phyloP scores from a whole-genome alignment of 2,329 filamentous ascomycete genomes.

The Tolypocladium album region DNA sequence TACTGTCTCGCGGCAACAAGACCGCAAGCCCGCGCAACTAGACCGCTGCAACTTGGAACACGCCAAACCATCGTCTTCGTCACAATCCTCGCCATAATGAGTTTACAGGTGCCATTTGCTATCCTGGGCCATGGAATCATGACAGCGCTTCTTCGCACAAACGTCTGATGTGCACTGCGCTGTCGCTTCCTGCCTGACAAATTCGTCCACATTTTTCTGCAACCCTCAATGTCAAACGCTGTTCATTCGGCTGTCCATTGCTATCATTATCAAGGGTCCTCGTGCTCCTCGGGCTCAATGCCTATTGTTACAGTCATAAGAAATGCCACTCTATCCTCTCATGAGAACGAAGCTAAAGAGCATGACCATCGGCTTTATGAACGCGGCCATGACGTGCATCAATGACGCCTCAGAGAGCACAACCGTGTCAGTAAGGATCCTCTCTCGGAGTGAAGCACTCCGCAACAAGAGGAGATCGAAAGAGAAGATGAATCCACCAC shows the following conservation, averaged over 20 bases:
- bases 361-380: background rate
- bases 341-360: background rate
- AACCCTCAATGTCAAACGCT: background rate
- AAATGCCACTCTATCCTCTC: background rate
- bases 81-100: background rate
- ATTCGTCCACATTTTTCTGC: background rate
- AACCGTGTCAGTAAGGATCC: background rate
- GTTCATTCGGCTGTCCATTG: background rate
- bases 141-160: background rate
- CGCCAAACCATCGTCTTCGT: background rate
- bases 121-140: background rate
- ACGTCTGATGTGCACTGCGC: background rate
- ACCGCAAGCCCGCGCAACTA: too few relatives aligned
- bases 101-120: background rate
- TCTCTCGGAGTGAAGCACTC: background rate
- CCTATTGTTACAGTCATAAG: background rate
- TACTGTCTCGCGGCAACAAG: background rate
- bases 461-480: background rate
- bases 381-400: slow-evolving; percentile 2
- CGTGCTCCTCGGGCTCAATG: background rate
- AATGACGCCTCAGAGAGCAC: slow-evolving; percentile 2
- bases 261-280: background rate
- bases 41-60: background rate
- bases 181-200: background rate
- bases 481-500: background rate